Evolutionary conservation across 1,284 basidiomycete species (phyloP).

Genomic region (Ganoderma resinaceum): DNA sequence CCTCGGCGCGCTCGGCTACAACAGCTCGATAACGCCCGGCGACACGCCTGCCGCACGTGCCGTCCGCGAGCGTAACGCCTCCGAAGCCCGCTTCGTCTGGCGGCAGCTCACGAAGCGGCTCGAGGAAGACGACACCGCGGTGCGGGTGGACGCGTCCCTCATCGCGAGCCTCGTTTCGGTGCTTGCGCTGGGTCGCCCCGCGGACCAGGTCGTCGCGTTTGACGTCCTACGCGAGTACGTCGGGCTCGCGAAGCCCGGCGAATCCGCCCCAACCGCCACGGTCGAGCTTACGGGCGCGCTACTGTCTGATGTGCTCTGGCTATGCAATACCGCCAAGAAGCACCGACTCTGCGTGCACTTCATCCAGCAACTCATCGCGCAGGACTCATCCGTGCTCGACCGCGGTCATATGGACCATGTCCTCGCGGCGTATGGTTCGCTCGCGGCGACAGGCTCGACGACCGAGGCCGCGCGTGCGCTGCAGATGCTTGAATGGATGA

Average conservation of each 20-base stretch:
- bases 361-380: slow-evolving; percentile 60
- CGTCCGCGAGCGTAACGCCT: slow-evolving; percentile 40
- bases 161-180: slow-evolving; percentile 58
- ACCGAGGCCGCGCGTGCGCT: slow-evolving; percentile 51
- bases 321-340: slow-evolving; percentile 59
- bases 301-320: slow-evolving; percentile 58
- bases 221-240: slow-evolving; percentile 67
- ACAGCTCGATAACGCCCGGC: slow-evolving; percentile 22
- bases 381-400: slow-evolving; percentile 47
- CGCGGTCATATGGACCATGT: slow-evolving; percentile 64
- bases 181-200: slow-evolving; percentile 57
- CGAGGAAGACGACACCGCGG: slow-evolving; percentile 44
- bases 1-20: slow-evolving; percentile 56
- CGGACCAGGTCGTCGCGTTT: slow-evolving; percentile 69
- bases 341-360: slow-evolving; percentile 59
- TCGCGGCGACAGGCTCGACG: slow-evolving; percentile 45
- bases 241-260: slow-evolving; percentile 59
- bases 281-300: slow-evolving; percentile 53
- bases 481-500: slow-evolving; percentile 68
- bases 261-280: slow-evolving; percentile 42
- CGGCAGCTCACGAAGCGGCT: slow-evolving; percentile 59
- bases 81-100: slow-evolving; percentile 76
- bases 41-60: slow-evolving; percentile 12
- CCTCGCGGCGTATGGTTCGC: slow-evolving; percentile 55
- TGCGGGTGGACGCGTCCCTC: slow-evolving; percentile 59